Evolutionary conservation across 495 filamentous ascomycete species (phyloP).

Genomic region (Aspergillus nanangensis): DNA sequence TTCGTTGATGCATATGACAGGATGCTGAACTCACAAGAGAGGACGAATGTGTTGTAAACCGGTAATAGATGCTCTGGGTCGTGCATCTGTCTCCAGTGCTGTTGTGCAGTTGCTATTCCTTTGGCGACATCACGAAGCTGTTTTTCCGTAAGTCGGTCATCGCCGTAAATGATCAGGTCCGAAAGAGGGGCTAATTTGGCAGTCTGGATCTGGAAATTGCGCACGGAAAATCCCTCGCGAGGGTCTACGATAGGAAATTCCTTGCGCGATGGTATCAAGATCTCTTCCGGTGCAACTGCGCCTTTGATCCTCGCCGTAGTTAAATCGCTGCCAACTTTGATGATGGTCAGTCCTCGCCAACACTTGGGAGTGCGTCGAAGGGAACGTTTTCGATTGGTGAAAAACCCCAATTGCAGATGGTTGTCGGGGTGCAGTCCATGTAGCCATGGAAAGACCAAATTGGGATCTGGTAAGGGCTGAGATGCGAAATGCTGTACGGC

Average conservation of each 20-base stretch:
- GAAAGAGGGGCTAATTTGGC: conserved; percentile 84
- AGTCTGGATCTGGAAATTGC: conserved; percentile 96
- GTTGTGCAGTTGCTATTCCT: conserved; percentile 70
- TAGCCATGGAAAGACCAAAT: conserved; percentile 91
- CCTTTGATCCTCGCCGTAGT: conserved; percentile 75
- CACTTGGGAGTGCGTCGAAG: conserved; percentile 72
- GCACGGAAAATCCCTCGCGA: conserved; percentile 73
- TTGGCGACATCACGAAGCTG: conserved; percentile 64
- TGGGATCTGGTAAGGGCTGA: conserved; percentile 78
- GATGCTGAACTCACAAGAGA: conserved; percentile 51
- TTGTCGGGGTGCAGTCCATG: conserved; percentile 92
- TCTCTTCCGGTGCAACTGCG: conserved; percentile 73
- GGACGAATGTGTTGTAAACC: conserved; percentile 79
- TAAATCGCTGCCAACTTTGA: conserved; percentile 85
- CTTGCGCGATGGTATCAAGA: conserved; percentile 48
- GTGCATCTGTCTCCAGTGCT: conserved; percentile 63
- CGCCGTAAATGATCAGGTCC: conserved; percentile 88
- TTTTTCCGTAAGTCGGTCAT: conserved; percentile 48
- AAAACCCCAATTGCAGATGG: conserved; percentile 83
- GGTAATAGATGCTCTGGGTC: conserved; percentile 53
- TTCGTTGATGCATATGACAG: background rate
- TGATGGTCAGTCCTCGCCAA: conserved; percentile 75
- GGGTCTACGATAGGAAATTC: conserved; percentile 66
- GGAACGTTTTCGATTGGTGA: conserved; percentile 68
- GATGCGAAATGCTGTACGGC: conserved; percentile 70